A percentile compares a stretch with the other conserved stretches of the same genome.
Conservation (phyloP, 106 monocot species). For the Dendrobium catenatum region DNA sequence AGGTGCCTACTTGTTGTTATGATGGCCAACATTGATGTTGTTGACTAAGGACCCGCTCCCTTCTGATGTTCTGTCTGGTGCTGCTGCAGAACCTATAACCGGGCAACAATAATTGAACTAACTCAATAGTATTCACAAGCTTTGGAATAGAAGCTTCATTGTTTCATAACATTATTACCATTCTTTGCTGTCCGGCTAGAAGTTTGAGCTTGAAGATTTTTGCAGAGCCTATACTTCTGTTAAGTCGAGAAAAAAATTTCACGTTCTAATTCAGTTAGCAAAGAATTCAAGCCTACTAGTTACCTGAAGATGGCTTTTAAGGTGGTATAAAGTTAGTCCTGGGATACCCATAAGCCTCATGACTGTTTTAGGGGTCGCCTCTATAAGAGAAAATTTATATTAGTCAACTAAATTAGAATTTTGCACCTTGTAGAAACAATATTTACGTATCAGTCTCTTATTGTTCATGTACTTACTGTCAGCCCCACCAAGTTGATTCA, state of each 20-base stretch:
- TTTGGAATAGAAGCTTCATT: background rate
- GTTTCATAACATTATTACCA: conserved; percentile 24
- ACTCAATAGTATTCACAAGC: background rate
- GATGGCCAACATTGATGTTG: conserved; percentile 17
- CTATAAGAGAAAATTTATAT: conserved; percentile 21
- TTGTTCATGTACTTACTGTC: conserved; percentile 50
- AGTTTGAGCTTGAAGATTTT: conserved; percentile 46
- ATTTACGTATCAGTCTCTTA: background rate
- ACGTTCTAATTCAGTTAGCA: background rate
- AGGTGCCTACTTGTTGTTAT: conserved; percentile 65
- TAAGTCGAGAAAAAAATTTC: background rate
- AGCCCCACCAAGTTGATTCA: conserved; percentile 88
- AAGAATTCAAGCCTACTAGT: background rate
- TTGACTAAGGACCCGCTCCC: conserved; percentile 12
- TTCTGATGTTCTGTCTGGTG: conserved; percentile 38
- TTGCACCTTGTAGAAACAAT: background rate
- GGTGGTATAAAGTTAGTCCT: conserved; percentile 65
- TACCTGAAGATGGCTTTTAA: conserved; percentile 76
- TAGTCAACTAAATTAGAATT: background rate
- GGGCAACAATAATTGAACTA: background rate
- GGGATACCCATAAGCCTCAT: conserved; percentile 72
- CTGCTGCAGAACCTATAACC: conserved; percentile 13
- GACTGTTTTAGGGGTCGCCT: conserved; percentile 65
- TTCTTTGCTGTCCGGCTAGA: conserved; percentile 16
- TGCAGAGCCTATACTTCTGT: conserved; percentile 62